Evolutionary conservation across 139 green algal genomes (phyloP), one percentile per base, ranked within the genome.

Genomic region (Mesotaenium endlicherianum): DNA sequence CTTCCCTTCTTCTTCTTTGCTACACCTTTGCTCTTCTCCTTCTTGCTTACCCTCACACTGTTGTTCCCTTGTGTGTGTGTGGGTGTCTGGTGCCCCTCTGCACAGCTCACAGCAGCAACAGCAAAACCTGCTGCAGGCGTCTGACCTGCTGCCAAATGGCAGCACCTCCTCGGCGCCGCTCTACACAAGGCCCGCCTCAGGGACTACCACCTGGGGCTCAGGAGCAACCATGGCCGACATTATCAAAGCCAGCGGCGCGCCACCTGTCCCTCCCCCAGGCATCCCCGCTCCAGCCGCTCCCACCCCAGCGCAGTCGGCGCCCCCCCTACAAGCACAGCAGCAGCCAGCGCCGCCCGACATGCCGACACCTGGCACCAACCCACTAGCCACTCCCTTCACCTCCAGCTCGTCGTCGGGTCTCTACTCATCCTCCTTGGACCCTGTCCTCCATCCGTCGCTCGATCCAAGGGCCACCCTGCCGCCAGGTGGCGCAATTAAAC

Each of bases 171-270:
- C n/a, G n/a, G n/a, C n/a, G n/a, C n/a, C n/a, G n/a, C n/a, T n/a
- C n/a, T n/a, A n/a, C n/a, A n/a, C n/a, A n/a, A n/a, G n/a, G n/a
- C n/a, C n/a, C n/a, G 8, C 60, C 41, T 38, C 60, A 72, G 8
- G 8, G 43, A 6, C 11, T 72, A 47, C 60, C 43, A 72, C 30
- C 31, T 82, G 75, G 75, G 75, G 75, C 38, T 76, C 44, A 76
- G 75, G 75, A 75, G 57, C 75, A 39, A 82, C 75, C 39, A 82
- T 82, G 75, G 75, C 75, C 20, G 75, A 82, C 11, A 82, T 82
- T 20, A 34, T 82, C 55, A 82, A 82, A 47, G 57, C 75, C 0
- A 45, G 20, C 31, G 75, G 44, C 47, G 53, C 50, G 41, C n/a
- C n/a, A n/a, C n/a, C n/a, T n/a, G n/a, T n/a, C n/a, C n/a, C n/a